Evolutionary conservation across 805 yeast genomes (phyloP).

Genomic region (Yamadazyma philogaea): DNA sequence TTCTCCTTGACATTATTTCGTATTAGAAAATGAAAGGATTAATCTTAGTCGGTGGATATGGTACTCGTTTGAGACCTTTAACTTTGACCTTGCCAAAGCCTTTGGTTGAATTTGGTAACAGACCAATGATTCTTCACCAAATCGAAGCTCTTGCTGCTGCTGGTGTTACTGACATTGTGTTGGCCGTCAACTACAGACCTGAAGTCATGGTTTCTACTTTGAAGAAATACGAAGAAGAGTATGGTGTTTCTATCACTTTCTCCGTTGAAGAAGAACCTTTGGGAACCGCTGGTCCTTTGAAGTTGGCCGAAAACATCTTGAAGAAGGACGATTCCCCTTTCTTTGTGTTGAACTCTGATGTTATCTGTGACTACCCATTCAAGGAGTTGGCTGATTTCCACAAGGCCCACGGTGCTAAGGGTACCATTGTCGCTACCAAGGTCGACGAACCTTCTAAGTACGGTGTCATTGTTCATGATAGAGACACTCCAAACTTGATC

Average conservation of each 20-base stretch:
- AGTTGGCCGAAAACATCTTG: slow-evolving; percentile 90
- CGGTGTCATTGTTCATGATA: slow-evolving; percentile 98
- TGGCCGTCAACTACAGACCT: slow-evolving; percentile 99
- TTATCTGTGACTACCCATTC: slow-evolving; percentile 98
- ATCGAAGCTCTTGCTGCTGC: slow-evolving; percentile 97
- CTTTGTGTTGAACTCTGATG: slow-evolving; percentile 97
- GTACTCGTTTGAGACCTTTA: slow-evolving; percentile 99
- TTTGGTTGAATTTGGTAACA: slow-evolving; percentile 95
- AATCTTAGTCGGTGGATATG: slow-evolving; percentile 99
- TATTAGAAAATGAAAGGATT: slow-evolving; percentile 74
- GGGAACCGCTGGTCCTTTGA: slow-evolving; percentile 99
- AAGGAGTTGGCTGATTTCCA: slow-evolving; percentile 89
- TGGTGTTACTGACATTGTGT: slow-evolving; percentile 97
- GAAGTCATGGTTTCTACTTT: slow-evolving; percentile 97
- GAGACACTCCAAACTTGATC: slow-evolving; percentile 89
- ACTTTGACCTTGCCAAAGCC: slow-evolving; percentile 96
- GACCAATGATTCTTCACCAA: slow-evolving; percentile 98
- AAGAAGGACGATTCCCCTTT: slow-evolving; percentile 95
- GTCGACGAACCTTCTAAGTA: slow-evolving; percentile 99
- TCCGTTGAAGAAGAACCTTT: slow-evolving; percentile 99
- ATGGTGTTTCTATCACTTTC: slow-evolving; percentile 92
- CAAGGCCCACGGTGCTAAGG: slow-evolving; percentile 92
- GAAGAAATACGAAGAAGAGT: slow-evolving; percentile 89
- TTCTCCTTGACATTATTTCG: slow-evolving; percentile 10
- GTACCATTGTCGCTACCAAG: slow-evolving; percentile 98